These are phyloP conservation scores for Paratinospora sagittata DNA, from an alignment of 164 flowering plant genomes.

Conservation along the genomic window DNA sequence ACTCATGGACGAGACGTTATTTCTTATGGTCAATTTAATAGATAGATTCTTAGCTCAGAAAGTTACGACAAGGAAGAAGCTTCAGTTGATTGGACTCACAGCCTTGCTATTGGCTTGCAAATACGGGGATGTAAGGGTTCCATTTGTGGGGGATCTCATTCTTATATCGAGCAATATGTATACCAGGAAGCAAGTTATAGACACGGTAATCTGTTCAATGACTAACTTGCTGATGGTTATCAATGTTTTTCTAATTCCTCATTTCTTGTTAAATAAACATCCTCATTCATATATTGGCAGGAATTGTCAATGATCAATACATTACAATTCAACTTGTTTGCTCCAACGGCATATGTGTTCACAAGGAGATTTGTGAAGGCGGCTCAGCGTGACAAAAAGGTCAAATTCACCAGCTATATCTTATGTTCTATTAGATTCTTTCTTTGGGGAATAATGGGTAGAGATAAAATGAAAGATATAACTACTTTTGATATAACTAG, in stretches of 20 bases:
- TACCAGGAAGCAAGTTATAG: conserved; percentile 65
- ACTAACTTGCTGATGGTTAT: background rate
- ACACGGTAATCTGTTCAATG: conserved; percentile 42
- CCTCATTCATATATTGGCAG: conserved; percentile 30
- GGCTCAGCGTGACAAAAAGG: conserved; percentile 61
- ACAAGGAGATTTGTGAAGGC: conserved; percentile 79
- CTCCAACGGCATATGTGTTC: conserved; percentile 77
- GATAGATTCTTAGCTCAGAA: conserved; percentile 65
- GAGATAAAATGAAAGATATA: too few relatives aligned
- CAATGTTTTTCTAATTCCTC: background rate
- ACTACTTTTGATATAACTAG: too few relatives aligned
- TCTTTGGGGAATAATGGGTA: too few relatives aligned
- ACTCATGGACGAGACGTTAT: conserved; percentile 74
- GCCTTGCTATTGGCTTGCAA: conserved; percentile 88
- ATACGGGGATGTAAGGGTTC: conserved; percentile 77
- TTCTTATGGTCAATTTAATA: conserved; percentile 65
- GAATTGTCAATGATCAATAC: conserved; percentile 64
- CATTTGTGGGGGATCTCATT: conserved; percentile 64
- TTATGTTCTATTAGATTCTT: background rate
- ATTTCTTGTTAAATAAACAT: background rate
- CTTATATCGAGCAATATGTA: conserved; percentile 74
- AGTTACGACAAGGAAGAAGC: conserved; percentile 52
- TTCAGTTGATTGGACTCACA: conserved; percentile 83
- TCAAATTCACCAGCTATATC: conserved; percentile 11
- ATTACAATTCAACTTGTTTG: conserved; percentile 61